Percentiles rank a stretch among this genome's conserved stretches.
phyloP scores from a whole-genome alignment of 2,329 filamentous ascomycete genomes.

The Pleurostoma richardsiae region DNA sequence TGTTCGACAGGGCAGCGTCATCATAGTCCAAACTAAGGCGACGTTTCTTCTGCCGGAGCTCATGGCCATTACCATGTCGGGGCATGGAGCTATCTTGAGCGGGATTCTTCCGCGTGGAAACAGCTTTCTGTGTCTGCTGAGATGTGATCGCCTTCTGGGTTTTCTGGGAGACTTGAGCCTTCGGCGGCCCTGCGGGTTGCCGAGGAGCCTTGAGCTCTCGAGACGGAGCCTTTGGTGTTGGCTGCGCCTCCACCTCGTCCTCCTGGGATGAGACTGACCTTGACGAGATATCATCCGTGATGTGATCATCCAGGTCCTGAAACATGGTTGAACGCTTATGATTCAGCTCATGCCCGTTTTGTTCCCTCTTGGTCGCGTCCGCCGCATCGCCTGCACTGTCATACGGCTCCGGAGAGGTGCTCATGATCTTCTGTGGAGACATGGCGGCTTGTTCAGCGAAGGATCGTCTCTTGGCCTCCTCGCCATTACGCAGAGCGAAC shows the following conservation, averaged over 20 bases:
- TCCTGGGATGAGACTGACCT: constrained; percentile 18
- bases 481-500: constrained; percentile 32
- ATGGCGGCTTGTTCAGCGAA: constrained; percentile 9
- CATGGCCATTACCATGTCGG: constrained; percentile 1
- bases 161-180: constrained; percentile 4
- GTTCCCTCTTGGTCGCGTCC: constrained; percentile 8
- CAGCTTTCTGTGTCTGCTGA: constrained; percentile 1
- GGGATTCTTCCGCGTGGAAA: constrained; percentile 10
- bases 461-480: constrained; percentile 14
- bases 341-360: constrained; percentile 15
- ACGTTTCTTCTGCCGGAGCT: constrained; percentile 31
- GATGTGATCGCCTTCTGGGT: constrained; percentile 4
- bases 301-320: constrained; percentile 15
- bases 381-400: constrained; percentile 12
- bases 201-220: neutral
- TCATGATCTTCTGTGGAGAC: constrained; percentile 6
- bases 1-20: constrained; percentile 46
- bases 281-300: constrained; percentile 16
- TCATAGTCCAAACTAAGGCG: constrained; percentile 49
- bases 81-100: constrained; percentile 13
- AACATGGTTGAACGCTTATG: constrained; percentile 19
- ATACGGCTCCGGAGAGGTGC: constrained; percentile 13
- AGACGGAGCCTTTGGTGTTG: constrained; percentile 9
- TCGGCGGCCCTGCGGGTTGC: constrained; percentile 10
- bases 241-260: constrained; percentile 18